Base-by-base conservation (phyloP, 1,284 basidiomycete species). In the Ceratorhiza oryzae-sativae region DNA sequence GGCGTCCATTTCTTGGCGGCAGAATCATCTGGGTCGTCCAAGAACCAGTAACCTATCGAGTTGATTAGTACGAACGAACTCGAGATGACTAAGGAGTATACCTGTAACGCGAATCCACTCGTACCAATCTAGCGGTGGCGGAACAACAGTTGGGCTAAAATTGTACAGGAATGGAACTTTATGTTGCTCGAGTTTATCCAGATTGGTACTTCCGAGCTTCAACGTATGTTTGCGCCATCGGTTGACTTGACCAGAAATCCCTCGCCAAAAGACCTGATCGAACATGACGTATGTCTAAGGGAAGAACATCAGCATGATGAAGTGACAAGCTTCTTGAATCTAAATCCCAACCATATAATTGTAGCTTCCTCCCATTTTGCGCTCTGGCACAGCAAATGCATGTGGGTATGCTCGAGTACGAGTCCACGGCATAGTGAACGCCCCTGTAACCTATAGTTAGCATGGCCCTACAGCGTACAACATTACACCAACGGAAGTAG, bases 151-250 rank as follows among this genome's bases (percentile, higher is more conserved):
- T 0, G 95, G 92, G 78, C 93, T 96, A 79, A 98, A 98, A 80
- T 98, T 98, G 82, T 99, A 99, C 61, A 99, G 82, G 84, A 99
- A 98, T 0, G 97, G 97, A 51, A 97, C 93, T 82, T 95, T 96
- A 83, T 98, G 94, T 61, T 92, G 93, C 78, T 97, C 94, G 86
- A 98, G 90, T 81, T 90, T 93, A 80, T 98, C 97, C 42, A 97
- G 83, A 74, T 84, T 95, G 8, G 97, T 98, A 71, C 90, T 84
- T 1, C 86, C 86, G 53, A 99, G 86, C 41, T 86, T 86, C n/a
- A 98, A 82, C 10, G 87, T 81, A 75, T 93, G 87, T 75, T 90
- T 87, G 32, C 97, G 86, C 95, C 95, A 99, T 51, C 93, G 87
- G 79, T 99, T 99, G 78, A 99, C 91, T 79, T 98, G 97, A 1